These are phyloP conservation scores for Fusarium agapanthi DNA, from an alignment of 2,329 filamentous ascomycete species.

Conservation along the genomic window DNA sequence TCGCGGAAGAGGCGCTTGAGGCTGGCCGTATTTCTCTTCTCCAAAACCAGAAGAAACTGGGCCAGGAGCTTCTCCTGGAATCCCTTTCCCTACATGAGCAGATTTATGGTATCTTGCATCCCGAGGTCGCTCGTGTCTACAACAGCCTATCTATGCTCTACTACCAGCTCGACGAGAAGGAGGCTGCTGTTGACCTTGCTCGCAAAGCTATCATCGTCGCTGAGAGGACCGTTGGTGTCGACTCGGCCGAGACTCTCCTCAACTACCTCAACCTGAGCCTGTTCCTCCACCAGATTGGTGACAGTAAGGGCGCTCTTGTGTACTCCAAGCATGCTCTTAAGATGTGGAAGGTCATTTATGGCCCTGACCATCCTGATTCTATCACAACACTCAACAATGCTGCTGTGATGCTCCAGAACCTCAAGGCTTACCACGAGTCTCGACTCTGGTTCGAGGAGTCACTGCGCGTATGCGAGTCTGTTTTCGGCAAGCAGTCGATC, in stretches of 20 bases:
- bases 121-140: constrained; percentile 94
- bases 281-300: constrained; percentile 91
- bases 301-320: constrained; percentile 85
- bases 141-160: constrained; percentile 95
- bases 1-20: constrained; percentile 95
- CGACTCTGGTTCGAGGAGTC: constrained; percentile 97
- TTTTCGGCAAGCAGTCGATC: constrained; percentile 89
- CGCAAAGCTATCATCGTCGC: constrained; percentile 97
- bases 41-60: constrained; percentile 93
- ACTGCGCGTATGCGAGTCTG: constrained; percentile 84
- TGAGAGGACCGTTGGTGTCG: constrained; percentile 91
- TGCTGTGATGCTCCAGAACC: constrained; percentile 95
- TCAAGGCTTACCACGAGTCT: constrained; percentile 95
- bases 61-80: constrained; percentile 94
- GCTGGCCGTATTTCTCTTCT: constrained; percentile 95
- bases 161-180: constrained; percentile 98
- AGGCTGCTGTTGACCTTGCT: constrained; percentile 91
- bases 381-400: constrained; percentile 99
- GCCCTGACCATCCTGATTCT: constrained; percentile 90
- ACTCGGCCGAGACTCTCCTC: constrained; percentile 91
- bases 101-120: constrained; percentile 97
- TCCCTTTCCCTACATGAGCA: constrained; percentile 96
- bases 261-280: constrained; percentile 96
- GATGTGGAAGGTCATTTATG: constrained; percentile 97
- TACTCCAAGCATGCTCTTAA: constrained; percentile 94